Percentiles rank a stretch among this genome's conserved stretches.
These are phyloP conservation scores for Trichoderma polysporum DNA, from an alignment of 2,329 filamentous ascomycete species.

Conservation along the genomic window DNA sequence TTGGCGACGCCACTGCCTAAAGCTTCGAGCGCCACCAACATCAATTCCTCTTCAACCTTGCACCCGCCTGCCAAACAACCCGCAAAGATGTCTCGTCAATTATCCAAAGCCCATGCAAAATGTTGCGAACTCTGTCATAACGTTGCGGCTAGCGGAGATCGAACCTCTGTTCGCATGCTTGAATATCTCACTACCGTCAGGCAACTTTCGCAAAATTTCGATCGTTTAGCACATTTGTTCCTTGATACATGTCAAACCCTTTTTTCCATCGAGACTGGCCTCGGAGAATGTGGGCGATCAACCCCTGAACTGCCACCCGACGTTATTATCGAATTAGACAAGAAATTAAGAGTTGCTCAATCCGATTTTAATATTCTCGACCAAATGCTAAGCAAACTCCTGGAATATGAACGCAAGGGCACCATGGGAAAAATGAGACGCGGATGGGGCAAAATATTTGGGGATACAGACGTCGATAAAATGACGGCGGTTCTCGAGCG, in stretches of 20 bases:
- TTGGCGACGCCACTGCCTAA: neutral
- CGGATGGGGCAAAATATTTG: constrained; percentile 63
- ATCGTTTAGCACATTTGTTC: constrained; percentile 62
- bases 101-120: neutral
- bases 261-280: constrained; percentile 66
- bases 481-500: constrained; percentile 57
- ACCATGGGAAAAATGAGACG: constrained; percentile 59
- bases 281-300: constrained; percentile 53
- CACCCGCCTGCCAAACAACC: neutral
- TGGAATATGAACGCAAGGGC: constrained; percentile 62
- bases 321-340: constrained; percentile 62
- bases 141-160: neutral
- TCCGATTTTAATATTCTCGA: constrained; percentile 63
- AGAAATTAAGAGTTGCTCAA: constrained; percentile 61
- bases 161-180: constrained; percentile 44
- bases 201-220: constrained; percentile 55
- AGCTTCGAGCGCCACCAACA: neutral
- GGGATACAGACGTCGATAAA: constrained; percentile 60
- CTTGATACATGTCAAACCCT: constrained; percentile 65
- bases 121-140: constrained; percentile 7
- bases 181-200: constrained; percentile 61
- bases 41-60: neutral
- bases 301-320: constrained; percentile 57
- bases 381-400: constrained; percentile 60
- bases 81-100: neutral